phyloP scores from a whole-genome alignment of 2,329 filamentous ascomycete genomes.

The Daldinia sp. region DNA sequence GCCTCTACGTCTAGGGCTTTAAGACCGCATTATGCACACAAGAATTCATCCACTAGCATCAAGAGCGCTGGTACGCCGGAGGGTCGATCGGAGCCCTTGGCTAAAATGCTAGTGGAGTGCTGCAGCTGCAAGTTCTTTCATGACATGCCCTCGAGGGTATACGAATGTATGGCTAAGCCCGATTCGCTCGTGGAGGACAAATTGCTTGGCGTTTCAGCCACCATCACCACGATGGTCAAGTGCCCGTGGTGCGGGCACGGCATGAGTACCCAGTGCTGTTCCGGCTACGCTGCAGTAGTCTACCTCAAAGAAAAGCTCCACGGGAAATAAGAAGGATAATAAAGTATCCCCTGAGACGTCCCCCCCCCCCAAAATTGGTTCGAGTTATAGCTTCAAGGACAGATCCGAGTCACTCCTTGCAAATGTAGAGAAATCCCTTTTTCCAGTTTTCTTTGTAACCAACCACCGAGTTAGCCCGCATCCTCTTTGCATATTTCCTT shows the following conservation, averaged over 20 bases:
- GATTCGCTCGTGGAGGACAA: slow-evolving; percentile 62
- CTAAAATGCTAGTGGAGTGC: slow-evolving; percentile 72
- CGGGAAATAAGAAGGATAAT: slow-evolving; percentile 38
- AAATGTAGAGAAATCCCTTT: slow-evolving; percentile 1
- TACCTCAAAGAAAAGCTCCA: slow-evolving; percentile 71
- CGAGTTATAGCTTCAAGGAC: not conserved
- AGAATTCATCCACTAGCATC: slow-evolving; percentile 39
- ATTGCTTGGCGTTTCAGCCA: slow-evolving; percentile 61
- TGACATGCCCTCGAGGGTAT: slow-evolving; percentile 70
- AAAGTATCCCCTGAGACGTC: not conserved
- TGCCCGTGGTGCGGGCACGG: slow-evolving; percentile 78
- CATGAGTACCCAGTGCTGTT: slow-evolving; percentile 74
- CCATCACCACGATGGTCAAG: slow-evolving; percentile 68
- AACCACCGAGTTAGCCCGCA: slow-evolving; percentile 8
- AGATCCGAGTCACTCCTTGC: slow-evolving; percentile 8
- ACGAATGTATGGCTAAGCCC: slow-evolving; percentile 70
- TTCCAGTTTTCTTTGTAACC: slow-evolving; percentile 18
- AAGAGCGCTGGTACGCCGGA: slow-evolving; percentile 32
- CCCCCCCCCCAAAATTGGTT: not conserved
- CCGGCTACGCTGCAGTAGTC: slow-evolving; percentile 72
- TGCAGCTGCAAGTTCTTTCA: slow-evolving; percentile 71
- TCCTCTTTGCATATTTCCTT: slow-evolving; percentile 26
- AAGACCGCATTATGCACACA: slow-evolving; percentile 42
- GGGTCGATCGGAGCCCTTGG: slow-evolving; percentile 53
- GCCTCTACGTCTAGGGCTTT: slow-evolving; percentile 38